Evolutionary conservation across 192 early-diverging fungal species (phyloP), one percentile per base, ranked within the genome.

Genomic region (Spinellus fusiger): DNA sequence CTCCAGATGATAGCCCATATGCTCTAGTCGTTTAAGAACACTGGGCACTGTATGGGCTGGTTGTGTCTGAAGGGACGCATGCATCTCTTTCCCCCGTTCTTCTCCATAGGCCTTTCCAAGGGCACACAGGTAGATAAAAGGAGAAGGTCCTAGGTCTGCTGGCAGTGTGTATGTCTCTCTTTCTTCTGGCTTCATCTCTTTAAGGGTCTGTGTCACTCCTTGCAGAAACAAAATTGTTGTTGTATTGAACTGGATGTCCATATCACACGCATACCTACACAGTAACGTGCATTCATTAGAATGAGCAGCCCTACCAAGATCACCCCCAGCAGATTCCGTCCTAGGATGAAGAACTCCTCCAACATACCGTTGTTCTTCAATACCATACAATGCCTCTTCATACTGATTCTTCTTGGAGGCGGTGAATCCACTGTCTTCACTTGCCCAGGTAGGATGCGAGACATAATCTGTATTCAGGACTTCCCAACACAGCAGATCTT

Each of bases 1-100:
- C 90, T 91, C 94, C 93, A 98, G 40, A 69, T 98, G 95, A 69
- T 98, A 95, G 66, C 96, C 95, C 69, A 96, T 98, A 64, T 98
- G 96, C 78, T 93, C 94, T 20, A 98, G 77, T 26, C 96, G 86
- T 68, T 88, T 92, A 23, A 98, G 74, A 50, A 98, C 90, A 15
- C 98, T 84, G 0, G 96, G 96, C 4, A 98, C 86, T 1, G 94
- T 90, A 6, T 88, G 84, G 0, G 86, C 85, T 4, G 95, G 94
- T 66, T 92, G 92, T 38, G 88, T 84, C 68, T 98, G 93, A 65
- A 98, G 78, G 5, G 89, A 84, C 33, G 95, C 89, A 69, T 96
- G 86, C 15, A 98, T 86, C 57, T 98, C 95, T 10, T 80, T 61
- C 4, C 90, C 93, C 8, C 88, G 83, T 47, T 88, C 90, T 20